These are phyloP conservation scores for Salix koriyanagi DNA, from an alignment of 345 rosid species.

Conservation along the genomic window DNA sequence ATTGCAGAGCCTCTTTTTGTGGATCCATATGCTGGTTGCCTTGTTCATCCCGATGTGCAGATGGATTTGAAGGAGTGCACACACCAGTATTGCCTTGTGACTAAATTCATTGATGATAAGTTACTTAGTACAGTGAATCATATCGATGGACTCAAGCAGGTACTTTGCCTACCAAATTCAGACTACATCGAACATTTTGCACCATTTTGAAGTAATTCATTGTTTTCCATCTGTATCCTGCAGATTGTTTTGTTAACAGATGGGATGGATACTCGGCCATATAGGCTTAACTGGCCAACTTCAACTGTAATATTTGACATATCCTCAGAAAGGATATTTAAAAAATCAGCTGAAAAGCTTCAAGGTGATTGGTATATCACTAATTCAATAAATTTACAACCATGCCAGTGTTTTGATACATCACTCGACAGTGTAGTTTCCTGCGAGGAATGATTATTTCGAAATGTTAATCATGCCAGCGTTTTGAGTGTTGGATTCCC, in stretches of 20 bases:
- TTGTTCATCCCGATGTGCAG: slow-evolving; percentile 42
- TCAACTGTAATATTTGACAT: slow-evolving; percentile 78
- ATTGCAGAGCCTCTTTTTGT: slow-evolving; percentile 74
- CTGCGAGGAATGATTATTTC: neutral
- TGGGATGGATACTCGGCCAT: slow-evolving; percentile 95
- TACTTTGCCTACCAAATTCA: slow-evolving; percentile 12
- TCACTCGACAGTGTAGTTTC: neutral
- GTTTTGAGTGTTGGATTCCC: neutral
- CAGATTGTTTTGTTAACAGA: slow-evolving; percentile 87
- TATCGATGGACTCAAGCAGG: slow-evolving; percentile 83
- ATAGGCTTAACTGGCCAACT: slow-evolving; percentile 82
- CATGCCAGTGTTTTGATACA: neutral
- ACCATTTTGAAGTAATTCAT: slow-evolving; percentile 2
- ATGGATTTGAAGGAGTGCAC: slow-evolving; percentile 42
- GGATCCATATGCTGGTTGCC: slow-evolving; percentile 83
- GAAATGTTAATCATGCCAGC: neutral
- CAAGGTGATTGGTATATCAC: slow-evolving; percentile 42
- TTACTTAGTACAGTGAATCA: slow-evolving; percentile 49
- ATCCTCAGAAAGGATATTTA: slow-evolving; percentile 59
- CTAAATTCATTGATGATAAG: slow-evolving; percentile 80
- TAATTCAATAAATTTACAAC: slow-evolving; percentile 5
- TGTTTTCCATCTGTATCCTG: slow-evolving; percentile 18
- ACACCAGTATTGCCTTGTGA: slow-evolving; percentile 69
- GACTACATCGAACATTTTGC: slow-evolving; percentile 2
- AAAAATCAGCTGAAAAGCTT: slow-evolving; percentile 54